phyloP scores from a whole-genome alignment of 257 asterid species.

The Coffea eugenioides region DNA sequence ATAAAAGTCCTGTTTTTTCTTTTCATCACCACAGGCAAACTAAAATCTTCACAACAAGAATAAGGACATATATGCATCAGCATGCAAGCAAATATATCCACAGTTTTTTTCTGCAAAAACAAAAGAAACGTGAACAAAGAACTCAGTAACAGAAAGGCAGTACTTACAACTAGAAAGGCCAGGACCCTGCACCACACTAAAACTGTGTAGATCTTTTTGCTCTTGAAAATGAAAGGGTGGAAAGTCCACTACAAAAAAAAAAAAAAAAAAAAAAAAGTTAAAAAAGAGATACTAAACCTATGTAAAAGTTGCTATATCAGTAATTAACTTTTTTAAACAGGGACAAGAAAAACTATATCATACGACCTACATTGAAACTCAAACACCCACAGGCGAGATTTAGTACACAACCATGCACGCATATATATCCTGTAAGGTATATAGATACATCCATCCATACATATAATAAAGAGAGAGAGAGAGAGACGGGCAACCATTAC shows the following conservation, averaged over 20 bases:
- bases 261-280: conserved; percentile 29
- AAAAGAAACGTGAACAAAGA: background rate
- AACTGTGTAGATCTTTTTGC: conserved; percentile 92
- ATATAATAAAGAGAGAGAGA: background rate
- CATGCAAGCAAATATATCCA: background rate
- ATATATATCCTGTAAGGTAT: no score
- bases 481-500: conserved; percentile 22
- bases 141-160: background rate
- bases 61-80: background rate
- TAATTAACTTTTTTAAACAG: background rate
- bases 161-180: conserved; percentile 91
- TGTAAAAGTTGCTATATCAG: background rate
- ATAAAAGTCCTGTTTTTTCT: background rate
- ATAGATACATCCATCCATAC: background rate
- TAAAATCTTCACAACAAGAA: background rate
- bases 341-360: background rate
- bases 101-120: background rate
- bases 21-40: background rate
- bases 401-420: background rate
- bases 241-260: conserved; percentile 88
- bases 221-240: conserved; percentile 90
- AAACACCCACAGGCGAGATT: background rate
- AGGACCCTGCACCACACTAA: conserved; percentile 95
- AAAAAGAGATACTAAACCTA: conserved; percentile 12
- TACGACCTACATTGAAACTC: background rate